phyloP scores from a whole-genome alignment of 257 asterid species.

The Galeopsis tetrahit region DNA sequence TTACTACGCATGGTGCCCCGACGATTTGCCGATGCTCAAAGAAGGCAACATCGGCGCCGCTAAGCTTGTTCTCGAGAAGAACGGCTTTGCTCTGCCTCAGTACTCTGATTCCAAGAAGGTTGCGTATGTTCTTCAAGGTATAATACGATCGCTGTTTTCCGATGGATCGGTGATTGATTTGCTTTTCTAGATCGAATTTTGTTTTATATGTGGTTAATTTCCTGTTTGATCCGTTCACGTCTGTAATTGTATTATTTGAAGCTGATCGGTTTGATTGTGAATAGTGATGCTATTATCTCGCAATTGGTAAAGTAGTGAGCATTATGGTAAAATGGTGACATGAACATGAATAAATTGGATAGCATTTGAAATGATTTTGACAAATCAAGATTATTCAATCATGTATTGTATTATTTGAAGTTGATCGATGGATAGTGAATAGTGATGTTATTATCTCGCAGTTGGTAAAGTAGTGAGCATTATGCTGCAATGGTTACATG shows the following conservation, averaged over 20 bases:
- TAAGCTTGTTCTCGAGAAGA: slow-evolving; percentile 47
- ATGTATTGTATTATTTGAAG: not conserved
- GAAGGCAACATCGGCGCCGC: slow-evolving; percentile 60
- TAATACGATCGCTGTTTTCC: slow-evolving; percentile 11
- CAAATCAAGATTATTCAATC: no score
- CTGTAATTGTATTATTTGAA: not conserved
- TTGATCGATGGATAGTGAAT: not conserved
- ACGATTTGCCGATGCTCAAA: slow-evolving; percentile 57
- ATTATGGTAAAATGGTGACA: not conserved
- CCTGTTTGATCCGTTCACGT: not conserved
- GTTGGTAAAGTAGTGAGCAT: not conserved
- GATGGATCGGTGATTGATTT: slow-evolving; percentile 11
- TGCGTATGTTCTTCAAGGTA: slow-evolving; percentile 67
- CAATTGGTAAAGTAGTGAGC: not conserved
- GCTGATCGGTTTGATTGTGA: not conserved
- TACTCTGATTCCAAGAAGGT: slow-evolving; percentile 67
- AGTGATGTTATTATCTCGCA: not conserved
- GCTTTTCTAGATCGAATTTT: not conserved
- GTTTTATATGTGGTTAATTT: slow-evolving; percentile 13
- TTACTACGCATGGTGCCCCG: slow-evolving; percentile 52
- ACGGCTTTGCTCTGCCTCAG: slow-evolving; percentile 54
- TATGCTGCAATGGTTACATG: not conserved
- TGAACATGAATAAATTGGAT: no score
- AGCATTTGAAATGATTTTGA: no score
- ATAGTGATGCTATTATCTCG: not conserved